A percentile compares a stretch with the other conserved stretches of the same genome.
phyloP scores from a whole-genome alignment of 192 early-diverging fungal species.

The Linnemannia exigua region DNA sequence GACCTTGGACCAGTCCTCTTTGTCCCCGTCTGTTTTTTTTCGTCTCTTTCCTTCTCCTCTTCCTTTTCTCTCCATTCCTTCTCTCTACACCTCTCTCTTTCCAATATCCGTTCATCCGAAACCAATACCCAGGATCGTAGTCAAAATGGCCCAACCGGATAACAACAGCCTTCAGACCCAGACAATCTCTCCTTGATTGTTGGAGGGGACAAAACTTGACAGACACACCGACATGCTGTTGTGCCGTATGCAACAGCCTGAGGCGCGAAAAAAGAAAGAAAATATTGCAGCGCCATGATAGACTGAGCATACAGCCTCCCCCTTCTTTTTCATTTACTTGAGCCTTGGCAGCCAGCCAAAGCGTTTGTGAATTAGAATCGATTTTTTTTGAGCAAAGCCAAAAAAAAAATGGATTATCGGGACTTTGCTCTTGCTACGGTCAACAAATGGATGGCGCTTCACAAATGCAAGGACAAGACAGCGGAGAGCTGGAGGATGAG shows the following conservation, averaged over 20 bases:
- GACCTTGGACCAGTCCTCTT: background rate
- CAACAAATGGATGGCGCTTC: slow-evolving; percentile 1
- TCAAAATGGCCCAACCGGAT: background rate
- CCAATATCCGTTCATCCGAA: background rate
- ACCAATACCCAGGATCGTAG: background rate
- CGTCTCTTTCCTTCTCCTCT: background rate
- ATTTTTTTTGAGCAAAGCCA: background rate
- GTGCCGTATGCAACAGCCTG: background rate
- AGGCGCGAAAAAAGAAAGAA: background rate
- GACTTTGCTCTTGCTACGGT: slow-evolving; percentile 8
- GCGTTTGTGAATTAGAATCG: background rate
- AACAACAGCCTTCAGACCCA: background rate
- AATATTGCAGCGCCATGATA: background rate
- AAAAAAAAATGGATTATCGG: background rate
- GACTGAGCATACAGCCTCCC: too few species aligned
- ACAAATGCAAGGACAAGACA: background rate
- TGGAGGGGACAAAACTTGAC: background rate
- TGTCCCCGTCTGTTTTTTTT: too few species aligned
- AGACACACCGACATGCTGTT: background rate
- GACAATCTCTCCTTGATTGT: background rate
- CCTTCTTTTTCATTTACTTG: too few species aligned
- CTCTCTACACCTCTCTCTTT: background rate
- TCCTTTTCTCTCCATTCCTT: background rate
- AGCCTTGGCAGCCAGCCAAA: background rate
- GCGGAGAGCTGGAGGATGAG: background rate